Conservation (phyloP, 108 stramenopile species). For the Cyclotella atomus region DNA sequence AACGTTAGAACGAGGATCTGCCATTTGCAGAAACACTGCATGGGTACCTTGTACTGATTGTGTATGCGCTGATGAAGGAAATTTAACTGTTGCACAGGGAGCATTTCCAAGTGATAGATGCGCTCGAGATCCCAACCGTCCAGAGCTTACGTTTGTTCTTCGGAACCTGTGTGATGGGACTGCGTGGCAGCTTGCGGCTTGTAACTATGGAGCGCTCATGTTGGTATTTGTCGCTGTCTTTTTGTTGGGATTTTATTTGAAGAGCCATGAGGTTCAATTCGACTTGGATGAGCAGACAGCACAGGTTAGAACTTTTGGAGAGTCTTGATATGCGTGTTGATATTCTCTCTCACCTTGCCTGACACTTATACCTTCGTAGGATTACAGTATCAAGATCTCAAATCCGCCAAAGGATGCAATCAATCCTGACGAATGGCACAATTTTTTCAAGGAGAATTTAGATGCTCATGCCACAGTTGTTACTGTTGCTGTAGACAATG, state of each 20-base stretch:
- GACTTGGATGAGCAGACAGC: neutral
- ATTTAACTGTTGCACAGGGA: too few relatives aligned
- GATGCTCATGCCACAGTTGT: neutral
- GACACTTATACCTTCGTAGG: neutral
- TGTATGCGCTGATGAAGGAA: neutral
- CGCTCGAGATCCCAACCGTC: neutral
- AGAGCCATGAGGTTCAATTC: neutral
- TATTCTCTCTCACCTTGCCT: neutral
- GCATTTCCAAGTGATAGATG: neutral
- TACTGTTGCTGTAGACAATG: neutral
- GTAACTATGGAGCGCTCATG: neutral
- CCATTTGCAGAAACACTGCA: neutral
- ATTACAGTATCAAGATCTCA: slow-evolving; percentile 28
- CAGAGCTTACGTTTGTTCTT: neutral
- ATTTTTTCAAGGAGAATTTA: slow-evolving; percentile 21
- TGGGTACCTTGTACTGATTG: slow-evolving; percentile 1
- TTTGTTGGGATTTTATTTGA: neutral
- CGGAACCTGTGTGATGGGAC: neutral
- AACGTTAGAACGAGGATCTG: neutral
- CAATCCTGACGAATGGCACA: slow-evolving; percentile 35
- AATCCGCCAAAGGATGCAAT: slow-evolving; percentile 39
- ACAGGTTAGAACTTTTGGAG: neutral
- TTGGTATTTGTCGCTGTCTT: neutral
- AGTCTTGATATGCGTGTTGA: too few relatives aligned
- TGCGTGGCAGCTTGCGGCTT: neutral